Evolutionary conservation across 352 stramenopile species (phyloP), one percentile per base, ranked within the genome.

Genomic region (Phytophthora vignae): DNA sequence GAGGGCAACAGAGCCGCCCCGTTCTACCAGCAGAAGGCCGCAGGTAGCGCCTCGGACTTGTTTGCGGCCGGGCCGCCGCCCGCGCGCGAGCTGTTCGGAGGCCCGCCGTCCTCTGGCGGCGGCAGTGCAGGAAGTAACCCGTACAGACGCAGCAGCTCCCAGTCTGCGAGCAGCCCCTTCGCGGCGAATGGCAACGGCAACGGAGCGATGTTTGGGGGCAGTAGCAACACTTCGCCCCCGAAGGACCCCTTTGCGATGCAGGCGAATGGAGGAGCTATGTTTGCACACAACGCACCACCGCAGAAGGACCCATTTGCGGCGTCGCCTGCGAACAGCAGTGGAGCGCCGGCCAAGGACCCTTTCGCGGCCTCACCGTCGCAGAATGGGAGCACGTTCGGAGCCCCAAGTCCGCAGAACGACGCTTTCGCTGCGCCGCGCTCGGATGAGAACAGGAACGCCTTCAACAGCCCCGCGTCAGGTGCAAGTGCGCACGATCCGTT

Each of bases 61-160:
- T 74, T 81, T 55, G 61, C 65, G 1, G 71, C 33, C 46, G 72
- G 52, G 0, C 60, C 67, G 14, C 76, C 73, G 49, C 54, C 66
- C 12, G 65, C 62, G 0, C 69, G 52, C 4, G 58, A 74, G 3
- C 42, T 75, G 17, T 75, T 72, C 33, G 64, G 44, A 10, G 65
- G 53, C 1, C 58, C 49, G 33, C 38, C 59, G 58, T 66, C 63
- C 2, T 56, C 50, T 9, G 48, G 56, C 7, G 50, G 42, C 17
- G 48, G 50, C n/a, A 80, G 77, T 22, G 56, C 64, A 17, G 50
- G 42, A 12, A 49, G 50, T 15, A 80, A 80, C 29, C 60, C 64
- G 12, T 81, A 66, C 46, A 48, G 60, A 61, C 60, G 36, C 36
- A 42, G 61, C 10, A 56, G 69, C 48, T 55, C 40, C 12, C 40